A percentile compares a stretch with the other conserved stretches of the same genome.
Conservation (phyloP, 2,329 filamentous ascomycete species). For the Chaetomium globosum region DNA sequence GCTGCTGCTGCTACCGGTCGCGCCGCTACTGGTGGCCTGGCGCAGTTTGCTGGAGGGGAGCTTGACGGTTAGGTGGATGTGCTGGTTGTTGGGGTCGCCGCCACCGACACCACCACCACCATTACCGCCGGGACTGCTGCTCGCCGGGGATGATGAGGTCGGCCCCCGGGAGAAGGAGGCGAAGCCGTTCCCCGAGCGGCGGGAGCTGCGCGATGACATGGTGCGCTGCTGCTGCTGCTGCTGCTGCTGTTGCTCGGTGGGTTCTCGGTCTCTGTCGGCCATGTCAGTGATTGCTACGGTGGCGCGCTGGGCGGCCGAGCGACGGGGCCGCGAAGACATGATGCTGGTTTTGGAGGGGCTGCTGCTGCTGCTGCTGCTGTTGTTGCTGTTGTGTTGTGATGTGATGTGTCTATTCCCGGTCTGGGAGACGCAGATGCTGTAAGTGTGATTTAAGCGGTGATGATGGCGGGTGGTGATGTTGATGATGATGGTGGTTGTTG, state of each 20-base stretch:
- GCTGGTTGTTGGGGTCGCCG: conserved; percentile 46
- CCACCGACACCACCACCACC: conserved; percentile 36
- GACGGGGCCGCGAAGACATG: conserved; percentile 52
- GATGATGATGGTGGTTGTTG: conserved; percentile 2
- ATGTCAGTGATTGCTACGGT: conserved; percentile 54
- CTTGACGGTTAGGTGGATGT: conserved; percentile 57
- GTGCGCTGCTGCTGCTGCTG: conserved; percentile 35
- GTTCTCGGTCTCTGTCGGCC: conserved; percentile 51
- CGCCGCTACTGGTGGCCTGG: conserved; percentile 49
- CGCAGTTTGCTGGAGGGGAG: conserved; percentile 56
- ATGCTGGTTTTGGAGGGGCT: conserved; percentile 1
- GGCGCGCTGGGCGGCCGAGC: conserved; percentile 51
- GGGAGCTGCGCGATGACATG: conserved; percentile 55
- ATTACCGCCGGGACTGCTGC: conserved; percentile 27
- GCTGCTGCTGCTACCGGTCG: conserved; percentile 41
- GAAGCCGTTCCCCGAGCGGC: conserved; percentile 50
- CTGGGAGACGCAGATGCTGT: not conserved
- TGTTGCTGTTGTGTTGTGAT: not conserved
- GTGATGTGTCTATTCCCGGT: not conserved
- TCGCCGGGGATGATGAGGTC: conserved; percentile 46
- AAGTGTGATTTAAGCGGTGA: not conserved
- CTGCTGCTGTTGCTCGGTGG: no score
- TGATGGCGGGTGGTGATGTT: not conserved
- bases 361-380: not conserved
- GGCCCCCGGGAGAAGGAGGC: conserved; percentile 50